These are phyloP conservation scores for Rubroboletus satanas DNA, from an alignment of 768 basidiomycete species.

Conservation along the genomic window DNA sequence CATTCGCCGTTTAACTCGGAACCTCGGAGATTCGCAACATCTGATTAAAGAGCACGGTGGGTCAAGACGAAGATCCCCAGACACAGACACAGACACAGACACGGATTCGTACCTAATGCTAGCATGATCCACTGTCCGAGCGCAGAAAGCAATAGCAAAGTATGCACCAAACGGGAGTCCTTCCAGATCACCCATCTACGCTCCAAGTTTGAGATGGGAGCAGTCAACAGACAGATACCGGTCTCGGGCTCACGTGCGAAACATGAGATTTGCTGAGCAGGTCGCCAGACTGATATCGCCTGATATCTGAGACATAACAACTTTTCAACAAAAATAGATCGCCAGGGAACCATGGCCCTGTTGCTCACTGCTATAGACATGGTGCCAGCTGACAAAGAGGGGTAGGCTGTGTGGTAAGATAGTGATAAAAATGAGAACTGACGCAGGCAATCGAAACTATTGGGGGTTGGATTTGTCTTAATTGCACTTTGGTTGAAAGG, in stretches of 20 bases:
- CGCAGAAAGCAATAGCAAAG: conserved; percentile 7
- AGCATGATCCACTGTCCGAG: conserved; percentile 25
- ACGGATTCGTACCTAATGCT: conserved; percentile 6
- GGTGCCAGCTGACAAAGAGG: conserved; percentile 1
- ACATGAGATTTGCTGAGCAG: conserved; percentile 25
- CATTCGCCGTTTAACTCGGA: not conserved
- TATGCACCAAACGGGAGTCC: conserved; percentile 11
- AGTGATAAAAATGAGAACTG: not conserved
- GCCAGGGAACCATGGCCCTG: not conserved
- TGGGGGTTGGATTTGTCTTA: not conserved
- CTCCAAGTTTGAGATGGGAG: not conserved
- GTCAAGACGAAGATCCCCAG: not conserved
- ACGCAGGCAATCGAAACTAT: conserved; percentile 13
- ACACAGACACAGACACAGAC: not conserved
- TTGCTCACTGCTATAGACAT: conserved; percentile 14
- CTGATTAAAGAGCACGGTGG: conserved; percentile 5
- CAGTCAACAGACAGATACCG: not conserved
- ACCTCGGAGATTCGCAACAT: conserved; percentile 6
- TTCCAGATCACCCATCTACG: conserved; percentile 30
- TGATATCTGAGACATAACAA: conserved; percentile 4
- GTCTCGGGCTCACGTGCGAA: conserved; percentile 24
- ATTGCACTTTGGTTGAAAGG: conserved; percentile 7
- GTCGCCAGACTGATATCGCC: conserved; percentile 16
- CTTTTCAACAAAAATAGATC: not conserved
- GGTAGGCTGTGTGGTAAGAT: not conserved